Conservation (phyloP, 1,284 basidiomycete genomes). For the Wolfiporia cocos region DNA sequence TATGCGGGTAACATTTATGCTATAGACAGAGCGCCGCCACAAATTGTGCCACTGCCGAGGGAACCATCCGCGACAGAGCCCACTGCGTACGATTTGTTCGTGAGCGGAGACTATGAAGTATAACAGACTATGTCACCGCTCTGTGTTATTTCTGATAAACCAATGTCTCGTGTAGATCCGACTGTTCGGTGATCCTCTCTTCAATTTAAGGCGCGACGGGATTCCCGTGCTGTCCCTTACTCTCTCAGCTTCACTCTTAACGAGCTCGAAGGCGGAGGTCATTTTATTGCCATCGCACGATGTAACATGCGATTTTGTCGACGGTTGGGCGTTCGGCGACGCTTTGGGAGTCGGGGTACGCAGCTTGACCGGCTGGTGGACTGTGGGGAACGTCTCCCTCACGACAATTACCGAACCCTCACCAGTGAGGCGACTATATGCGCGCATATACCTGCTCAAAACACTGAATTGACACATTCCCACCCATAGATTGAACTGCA, state of each 20-base stretch:
- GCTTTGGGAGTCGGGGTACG: conserved; percentile 59
- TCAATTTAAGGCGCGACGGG: background rate
- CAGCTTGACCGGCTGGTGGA: conserved; percentile 49
- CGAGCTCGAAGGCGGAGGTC: conserved; percentile 35
- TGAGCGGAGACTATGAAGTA: conserved; percentile 73
- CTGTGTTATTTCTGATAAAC: conserved; percentile 3
- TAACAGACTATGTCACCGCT: conserved; percentile 9
- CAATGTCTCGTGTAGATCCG: conserved; percentile 45
- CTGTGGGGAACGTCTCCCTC: conserved; percentile 24
- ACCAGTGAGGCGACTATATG: too few species aligned
- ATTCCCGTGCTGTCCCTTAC: conserved; percentile 46
- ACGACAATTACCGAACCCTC: conserved; percentile 2
- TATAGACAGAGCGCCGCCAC: conserved; percentile 43
- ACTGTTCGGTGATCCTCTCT: conserved; percentile 67
- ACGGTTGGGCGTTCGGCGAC: conserved; percentile 62
- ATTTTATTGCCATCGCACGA: conserved; percentile 44
- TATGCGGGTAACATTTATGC: conserved; percentile 71
- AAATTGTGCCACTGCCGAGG: conserved; percentile 42
- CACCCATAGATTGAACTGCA: conserved; percentile 19
- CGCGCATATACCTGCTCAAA: too few species aligned
- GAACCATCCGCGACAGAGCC: conserved; percentile 34
- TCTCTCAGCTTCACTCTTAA: too few species aligned
- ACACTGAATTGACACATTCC: background rate
- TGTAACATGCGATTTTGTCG: conserved; percentile 56
- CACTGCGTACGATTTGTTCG: conserved; percentile 46